A percentile compares a stretch with the other conserved stretches of the same genome.
Conservation (phyloP, 441 rosid genomes). For the Sinapis alba region DNA sequence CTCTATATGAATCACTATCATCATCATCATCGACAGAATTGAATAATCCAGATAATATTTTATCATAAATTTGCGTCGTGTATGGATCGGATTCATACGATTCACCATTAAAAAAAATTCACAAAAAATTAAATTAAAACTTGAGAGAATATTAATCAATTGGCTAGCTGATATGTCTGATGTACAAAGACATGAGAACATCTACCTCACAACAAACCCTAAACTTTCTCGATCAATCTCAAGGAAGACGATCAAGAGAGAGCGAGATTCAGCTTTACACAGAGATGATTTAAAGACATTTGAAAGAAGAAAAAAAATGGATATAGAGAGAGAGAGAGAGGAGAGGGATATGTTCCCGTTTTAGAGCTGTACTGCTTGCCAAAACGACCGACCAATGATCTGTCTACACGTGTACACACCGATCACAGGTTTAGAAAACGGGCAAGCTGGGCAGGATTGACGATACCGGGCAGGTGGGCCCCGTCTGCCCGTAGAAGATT, state of each 20-base stretch:
- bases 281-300: conserved; percentile 9
- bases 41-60: not conserved
- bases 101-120: not conserved
- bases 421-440: conserved; percentile 34
- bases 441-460: conserved; percentile 65
- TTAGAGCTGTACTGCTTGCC: conserved; percentile 13
- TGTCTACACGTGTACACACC: conserved; percentile 39
- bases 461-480: conserved; percentile 65
- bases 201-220: conserved; percentile 35
- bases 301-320: not conserved
- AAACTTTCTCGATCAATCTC: conserved; percentile 20
- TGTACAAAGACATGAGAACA: conserved; percentile 34
- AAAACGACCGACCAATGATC: conserved; percentile 24
- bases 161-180: conserved; percentile 28
- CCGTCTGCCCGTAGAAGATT: conserved; percentile 63
- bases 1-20: not conserved
- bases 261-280: conserved; percentile 37
- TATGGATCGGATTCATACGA: not conserved
- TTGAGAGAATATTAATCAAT: conserved; percentile 15
- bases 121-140: not conserved
- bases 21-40: not conserved
- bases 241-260: conserved; percentile 34
- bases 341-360: not conserved
- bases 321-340: conserved; percentile 33
- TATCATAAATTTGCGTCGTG: not conserved